Conservation (phyloP, 2,329 filamentous ascomycete species). For the Salinomyces thailandicus region DNA sequence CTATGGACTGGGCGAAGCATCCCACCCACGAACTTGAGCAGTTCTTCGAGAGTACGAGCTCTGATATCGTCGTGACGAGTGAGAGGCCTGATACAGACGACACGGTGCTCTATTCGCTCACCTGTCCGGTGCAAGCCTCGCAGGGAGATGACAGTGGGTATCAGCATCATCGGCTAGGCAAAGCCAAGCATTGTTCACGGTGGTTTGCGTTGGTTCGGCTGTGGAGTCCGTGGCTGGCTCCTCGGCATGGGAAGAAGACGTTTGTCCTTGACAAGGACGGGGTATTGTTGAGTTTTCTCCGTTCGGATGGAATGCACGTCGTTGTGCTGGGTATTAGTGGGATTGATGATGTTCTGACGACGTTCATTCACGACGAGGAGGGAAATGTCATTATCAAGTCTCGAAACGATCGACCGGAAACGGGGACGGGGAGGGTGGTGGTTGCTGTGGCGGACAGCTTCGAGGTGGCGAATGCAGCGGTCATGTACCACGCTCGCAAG, state of each 20-base stretch:
- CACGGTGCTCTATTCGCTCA: slow-evolving; percentile 61
- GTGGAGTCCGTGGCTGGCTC: slow-evolving; percentile 77
- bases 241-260: slow-evolving; percentile 60
- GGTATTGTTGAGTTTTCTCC: slow-evolving; percentile 67
- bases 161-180: slow-evolving; percentile 49
- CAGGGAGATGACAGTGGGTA: slow-evolving; percentile 48
- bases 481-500: slow-evolving; percentile 78
- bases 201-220: slow-evolving; percentile 76
- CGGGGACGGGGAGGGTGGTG: slow-evolving; percentile 52
- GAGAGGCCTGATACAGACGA: slow-evolving; percentile 55
- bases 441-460: slow-evolving; percentile 62
- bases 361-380: slow-evolving; percentile 54
- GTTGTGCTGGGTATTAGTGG: slow-evolving; percentile 72
- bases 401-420: slow-evolving; percentile 54
- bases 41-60: slow-evolving; percentile 49
- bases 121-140: slow-evolving; percentile 45
- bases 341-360: slow-evolving; percentile 56
- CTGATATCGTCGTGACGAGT: slow-evolving; percentile 44
- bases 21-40: slow-evolving; percentile 37
- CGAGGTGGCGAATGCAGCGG: slow-evolving; percentile 65
- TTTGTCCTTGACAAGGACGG: slow-evolving; percentile 68
- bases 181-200: slow-evolving; percentile 53
- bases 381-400: slow-evolving; percentile 60
- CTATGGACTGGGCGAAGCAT: slow-evolving; percentile 16
- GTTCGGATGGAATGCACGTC: slow-evolving; percentile 58